Evolutionary conservation across 495 filamentous ascomycete species (phyloP), one percentile per base, ranked within the genome.

Genomic region (Hypoxylon crocopeplum): DNA sequence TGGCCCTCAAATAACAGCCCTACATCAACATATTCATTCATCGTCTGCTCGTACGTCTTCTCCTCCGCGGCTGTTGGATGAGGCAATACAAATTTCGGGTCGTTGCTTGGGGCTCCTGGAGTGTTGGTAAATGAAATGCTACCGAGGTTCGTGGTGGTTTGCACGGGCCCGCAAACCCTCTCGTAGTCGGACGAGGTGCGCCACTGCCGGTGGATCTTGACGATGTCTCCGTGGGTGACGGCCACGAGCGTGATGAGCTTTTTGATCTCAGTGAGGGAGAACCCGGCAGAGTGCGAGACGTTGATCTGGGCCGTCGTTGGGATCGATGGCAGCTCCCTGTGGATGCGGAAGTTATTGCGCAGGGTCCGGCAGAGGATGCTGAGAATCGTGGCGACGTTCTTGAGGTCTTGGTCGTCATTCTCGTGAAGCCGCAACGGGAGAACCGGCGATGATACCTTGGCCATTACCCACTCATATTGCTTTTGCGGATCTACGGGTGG

Each of bases 381-480:
- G 8, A 52, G n/a, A n/a, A n/a, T n/a, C n/a, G n/a, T n/a, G n/a
- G n/a, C n/a, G n/a, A n/a, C n/a, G n/a, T n/a, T n/a, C n/a, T 4
- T 5, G 5, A 29, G 25, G 5, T 29, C 25, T 2, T 12, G 5
- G 8, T 13, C 5, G 0, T 24, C 12, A 33, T 32, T 13, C 1
- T 51, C 33, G 0, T 22, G 0, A 7, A 25, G 10, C 24, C 11
- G 25, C 11, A 2, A 15, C 6, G 4, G 22, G 22, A 63, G 3
- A 19, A 53, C 52, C n/a, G 59, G 52, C 34, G 59, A 63, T n/a
- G 29, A 16, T 5, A 63, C 34, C 29, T 52, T 56, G 34, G 52
- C 15, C 12, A 37, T 32, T 21, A 37, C 39, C 47, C 40, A 63
- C 6, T 33, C 17, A 41, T 63, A 63, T 1, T 10, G 12, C 0